A percentile compares a stretch with the other conserved stretches of the same genome.
These are phyloP conservation scores for Candida tibetensis DNA, from an alignment of 805 yeast genomes.

Conservation along the genomic window DNA sequence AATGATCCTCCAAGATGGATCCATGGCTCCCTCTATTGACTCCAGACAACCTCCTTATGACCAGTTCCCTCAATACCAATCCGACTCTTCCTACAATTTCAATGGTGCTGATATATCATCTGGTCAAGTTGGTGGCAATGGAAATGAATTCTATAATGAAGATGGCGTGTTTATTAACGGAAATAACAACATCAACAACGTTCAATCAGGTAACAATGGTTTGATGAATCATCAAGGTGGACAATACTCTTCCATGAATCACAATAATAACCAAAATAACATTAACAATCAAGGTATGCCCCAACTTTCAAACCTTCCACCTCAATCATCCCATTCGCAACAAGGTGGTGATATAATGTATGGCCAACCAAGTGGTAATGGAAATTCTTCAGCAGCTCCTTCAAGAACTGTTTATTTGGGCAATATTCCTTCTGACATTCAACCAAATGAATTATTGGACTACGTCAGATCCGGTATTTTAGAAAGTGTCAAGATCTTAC, in stretches of 20 bases:
- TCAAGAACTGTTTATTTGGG: constrained; percentile 90
- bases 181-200: constrained; percentile 9
- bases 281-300: constrained; percentile 3
- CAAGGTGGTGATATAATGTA: constrained; percentile 6
- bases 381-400: constrained; percentile 42
- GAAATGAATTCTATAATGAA: constrained; percentile 20
- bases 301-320: constrained; percentile 1
- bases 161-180: constrained; percentile 14
- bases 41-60: constrained; percentile 17
- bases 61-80: constrained; percentile 19
- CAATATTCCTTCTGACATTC: constrained; percentile 76
- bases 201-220: background rate
- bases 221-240: constrained; percentile 7
- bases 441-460: constrained; percentile 78
- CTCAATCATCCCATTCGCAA: constrained; percentile 7
- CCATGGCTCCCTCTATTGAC: constrained; percentile 13
- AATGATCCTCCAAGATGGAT: constrained; percentile 5
- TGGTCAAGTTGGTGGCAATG: constrained; percentile 5
- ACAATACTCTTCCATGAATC: constrained; percentile 1
- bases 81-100: constrained; percentile 13
- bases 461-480: constrained; percentile 90
- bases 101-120: constrained; percentile 10
- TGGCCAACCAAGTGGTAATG: constrained; percentile 7
- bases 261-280: constrained; percentile 1
- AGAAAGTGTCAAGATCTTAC: constrained; percentile 75